phyloP scores from a whole-genome alignment of 805 yeast genomes.

The Starmerella bombi region DNA sequence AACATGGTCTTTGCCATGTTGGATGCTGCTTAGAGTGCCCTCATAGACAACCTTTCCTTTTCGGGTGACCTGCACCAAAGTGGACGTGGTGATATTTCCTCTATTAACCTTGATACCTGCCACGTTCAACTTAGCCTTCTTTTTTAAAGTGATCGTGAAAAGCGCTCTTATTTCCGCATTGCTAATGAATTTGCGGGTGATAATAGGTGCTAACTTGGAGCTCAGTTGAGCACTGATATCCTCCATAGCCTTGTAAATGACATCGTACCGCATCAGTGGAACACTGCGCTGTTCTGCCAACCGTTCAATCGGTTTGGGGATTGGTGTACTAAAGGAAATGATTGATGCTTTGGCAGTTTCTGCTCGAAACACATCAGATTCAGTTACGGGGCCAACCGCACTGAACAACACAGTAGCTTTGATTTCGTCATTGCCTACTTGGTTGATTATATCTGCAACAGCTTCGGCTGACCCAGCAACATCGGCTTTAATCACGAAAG shows the following conservation, averaged over 20 bases:
- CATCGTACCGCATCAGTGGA: conserved; percentile 49
- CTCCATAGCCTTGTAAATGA: conserved; percentile 80
- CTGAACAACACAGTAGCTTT: conserved; percentile 51
- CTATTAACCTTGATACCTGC: conserved; percentile 78
- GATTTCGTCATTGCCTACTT: conserved; percentile 81
- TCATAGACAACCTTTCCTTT: conserved; percentile 35
- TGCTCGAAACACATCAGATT: conserved; percentile 54
- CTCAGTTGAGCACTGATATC: conserved; percentile 59
- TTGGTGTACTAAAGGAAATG: conserved; percentile 61
- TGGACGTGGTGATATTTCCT: conserved; percentile 53
- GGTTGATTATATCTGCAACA: conserved; percentile 62
- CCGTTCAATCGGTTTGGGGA: conserved; percentile 48
- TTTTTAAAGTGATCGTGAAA: conserved; percentile 52
- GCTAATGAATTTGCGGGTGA: conserved; percentile 51
- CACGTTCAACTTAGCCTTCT: conserved; percentile 36
- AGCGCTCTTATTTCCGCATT: conserved; percentile 58
- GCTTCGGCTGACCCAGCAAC: conserved; percentile 95
- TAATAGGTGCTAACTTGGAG: conserved; percentile 46
- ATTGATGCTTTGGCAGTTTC: conserved; percentile 58
- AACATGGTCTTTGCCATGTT: conserved; percentile 70
- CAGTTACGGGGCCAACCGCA: conserved; percentile 68
- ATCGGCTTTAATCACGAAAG: conserved; percentile 74
- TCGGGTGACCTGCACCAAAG: conserved; percentile 46
- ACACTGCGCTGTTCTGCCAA: conserved; percentile 49
- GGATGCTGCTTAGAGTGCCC: conserved; percentile 60